Percentiles rank a stretch among this genome's conserved stretches.
phyloP scores from a whole-genome alignment of 768 basidiomycete genomes.

The Mycena galopus region DNA sequence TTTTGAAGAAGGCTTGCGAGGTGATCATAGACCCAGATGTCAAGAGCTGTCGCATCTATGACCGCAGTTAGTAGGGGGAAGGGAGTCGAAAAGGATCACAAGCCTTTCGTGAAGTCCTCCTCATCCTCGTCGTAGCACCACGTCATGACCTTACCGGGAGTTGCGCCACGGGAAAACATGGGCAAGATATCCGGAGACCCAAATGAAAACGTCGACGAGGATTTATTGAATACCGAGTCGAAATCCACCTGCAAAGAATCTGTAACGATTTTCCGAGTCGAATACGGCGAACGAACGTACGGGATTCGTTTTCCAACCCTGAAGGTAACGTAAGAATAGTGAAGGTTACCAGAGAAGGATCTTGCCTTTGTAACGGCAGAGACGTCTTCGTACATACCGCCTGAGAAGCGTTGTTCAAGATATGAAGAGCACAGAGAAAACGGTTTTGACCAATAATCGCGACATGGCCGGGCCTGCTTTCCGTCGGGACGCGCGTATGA shows the following conservation, averaged over 20 bases:
- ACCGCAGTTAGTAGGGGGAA: not conserved
- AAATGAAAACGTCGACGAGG: slow-evolving; percentile 82
- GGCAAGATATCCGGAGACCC: slow-evolving; percentile 92
- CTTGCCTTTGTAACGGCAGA: slow-evolving; percentile 87
- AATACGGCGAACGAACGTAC: slow-evolving; percentile 51
- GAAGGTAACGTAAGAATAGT: slow-evolving; percentile 21
- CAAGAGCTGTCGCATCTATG: slow-evolving; percentile 80
- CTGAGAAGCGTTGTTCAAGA: slow-evolving; percentile 45
- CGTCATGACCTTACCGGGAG: slow-evolving; percentile 74
- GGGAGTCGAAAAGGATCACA: not conserved
- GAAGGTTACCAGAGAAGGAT: slow-evolving; percentile 8
- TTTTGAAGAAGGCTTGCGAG: slow-evolving; percentile 73
- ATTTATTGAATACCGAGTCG: slow-evolving; percentile 91
- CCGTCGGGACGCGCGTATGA: slow-evolving; percentile 90
- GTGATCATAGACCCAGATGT: slow-evolving; percentile 84
- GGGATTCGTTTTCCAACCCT: slow-evolving; percentile 90
- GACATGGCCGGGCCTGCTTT: slow-evolving; percentile 90
- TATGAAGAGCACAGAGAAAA: not conserved
- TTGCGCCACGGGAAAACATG: slow-evolving; percentile 86
- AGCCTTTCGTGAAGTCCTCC: slow-evolving; percentile 91
- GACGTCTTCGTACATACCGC: slow-evolving; percentile 93
- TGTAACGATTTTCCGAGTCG: slow-evolving; percentile 42
- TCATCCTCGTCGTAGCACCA: slow-evolving; percentile 84
- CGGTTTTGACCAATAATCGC: slow-evolving; percentile 79
- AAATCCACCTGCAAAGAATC: slow-evolving; percentile 73